phyloP scores from a whole-genome alignment of 768 basidiomycete species.

The Calvatia gigantea region DNA sequence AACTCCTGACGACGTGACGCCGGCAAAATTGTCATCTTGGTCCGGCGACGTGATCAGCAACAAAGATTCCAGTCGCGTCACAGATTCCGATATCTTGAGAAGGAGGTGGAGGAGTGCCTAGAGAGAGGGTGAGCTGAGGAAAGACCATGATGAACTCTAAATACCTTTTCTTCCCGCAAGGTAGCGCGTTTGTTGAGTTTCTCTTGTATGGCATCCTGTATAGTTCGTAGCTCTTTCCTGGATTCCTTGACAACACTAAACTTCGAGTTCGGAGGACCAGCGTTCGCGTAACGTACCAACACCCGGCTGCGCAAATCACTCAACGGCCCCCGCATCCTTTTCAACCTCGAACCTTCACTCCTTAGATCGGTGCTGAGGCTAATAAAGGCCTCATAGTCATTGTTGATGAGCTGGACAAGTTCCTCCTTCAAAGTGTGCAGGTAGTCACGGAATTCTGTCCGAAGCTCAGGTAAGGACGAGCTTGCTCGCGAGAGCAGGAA shows the following conservation, averaged over 20 bases:
- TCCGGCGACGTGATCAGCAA: slow-evolving; percentile 62
- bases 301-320: slow-evolving; percentile 60
- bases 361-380: slow-evolving; percentile 89
- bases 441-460: slow-evolving; percentile 85
- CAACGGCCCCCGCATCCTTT: slow-evolving; percentile 67
- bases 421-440: slow-evolving; percentile 84
- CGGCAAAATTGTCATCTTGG: slow-evolving; percentile 35
- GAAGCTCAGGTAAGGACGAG: slow-evolving; percentile 83
- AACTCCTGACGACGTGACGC: slow-evolving; percentile 30
- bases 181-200: slow-evolving; percentile 72
- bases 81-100: slow-evolving; percentile 89
- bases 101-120: slow-evolving; percentile 84
- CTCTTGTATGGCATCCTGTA: slow-evolving; percentile 73
- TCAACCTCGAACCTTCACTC: slow-evolving; percentile 76
- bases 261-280: not conserved
- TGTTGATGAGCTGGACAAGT: slow-evolving; percentile 92
- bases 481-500: slow-evolving; percentile 87
- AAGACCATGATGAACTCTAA: slow-evolving; percentile 8
- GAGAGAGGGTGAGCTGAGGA: slow-evolving; percentile 5
- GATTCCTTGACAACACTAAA: slow-evolving; percentile 43
- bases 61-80: slow-evolving; percentile 83
- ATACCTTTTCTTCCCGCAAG: slow-evolving; percentile 84
- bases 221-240: slow-evolving; percentile 54
- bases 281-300: slow-evolving; percentile 47
- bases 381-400: slow-evolving; percentile 98